Evolutionary conservation across 129 eudicot genomes (phyloP).

Genomic region (Pittosporum tobira): DNA sequence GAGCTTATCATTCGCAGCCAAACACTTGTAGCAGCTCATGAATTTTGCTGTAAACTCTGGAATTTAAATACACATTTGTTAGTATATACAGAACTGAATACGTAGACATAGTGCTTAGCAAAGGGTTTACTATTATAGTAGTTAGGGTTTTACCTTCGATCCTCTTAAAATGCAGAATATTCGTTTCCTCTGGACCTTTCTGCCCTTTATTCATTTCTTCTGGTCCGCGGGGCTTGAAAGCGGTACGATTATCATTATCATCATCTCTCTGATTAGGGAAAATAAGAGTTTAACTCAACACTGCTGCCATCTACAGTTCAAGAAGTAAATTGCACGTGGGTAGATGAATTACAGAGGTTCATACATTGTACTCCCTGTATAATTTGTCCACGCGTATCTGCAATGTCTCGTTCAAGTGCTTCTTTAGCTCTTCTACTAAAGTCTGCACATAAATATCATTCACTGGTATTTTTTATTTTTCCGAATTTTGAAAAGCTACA

Average conservation of each 20-base stretch:
- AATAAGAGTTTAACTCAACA: slow-evolving; percentile 6
- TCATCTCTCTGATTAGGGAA: slow-evolving; percentile 14
- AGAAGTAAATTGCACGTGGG: background rate
- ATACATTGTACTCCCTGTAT: slow-evolving; percentile 48
- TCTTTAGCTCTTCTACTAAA: slow-evolving; percentile 45
- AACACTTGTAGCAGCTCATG: slow-evolving; percentile 61
- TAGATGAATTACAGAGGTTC: slow-evolving; percentile 1
- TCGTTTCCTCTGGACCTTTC: slow-evolving; percentile 36
- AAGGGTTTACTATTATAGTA: too few species aligned
- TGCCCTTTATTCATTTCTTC: slow-evolving; percentile 28
- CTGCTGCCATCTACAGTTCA: background rate
- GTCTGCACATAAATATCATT: slow-evolving; percentile 47
- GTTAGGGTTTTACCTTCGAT: slow-evolving; percentile 83
- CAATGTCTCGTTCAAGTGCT: slow-evolving; percentile 31
- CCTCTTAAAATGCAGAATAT: slow-evolving; percentile 51
- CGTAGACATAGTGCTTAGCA: too few species aligned
- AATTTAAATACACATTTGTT: slow-evolving; percentile 6
- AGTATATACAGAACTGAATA: too few species aligned
- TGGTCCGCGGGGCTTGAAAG: slow-evolving; percentile 10
- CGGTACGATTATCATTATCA: slow-evolving; percentile 15
- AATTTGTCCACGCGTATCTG: slow-evolving; percentile 35
- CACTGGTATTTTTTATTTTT: too few species aligned
- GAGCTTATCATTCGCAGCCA: slow-evolving; percentile 22
- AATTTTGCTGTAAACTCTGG: slow-evolving; percentile 68
- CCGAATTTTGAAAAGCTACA: background rate